Evolutionary conservation across 2,329 filamentous ascomycete species (phyloP), one percentile per base, ranked within the genome.

Genomic region (Penicillium olsonii): DNA sequence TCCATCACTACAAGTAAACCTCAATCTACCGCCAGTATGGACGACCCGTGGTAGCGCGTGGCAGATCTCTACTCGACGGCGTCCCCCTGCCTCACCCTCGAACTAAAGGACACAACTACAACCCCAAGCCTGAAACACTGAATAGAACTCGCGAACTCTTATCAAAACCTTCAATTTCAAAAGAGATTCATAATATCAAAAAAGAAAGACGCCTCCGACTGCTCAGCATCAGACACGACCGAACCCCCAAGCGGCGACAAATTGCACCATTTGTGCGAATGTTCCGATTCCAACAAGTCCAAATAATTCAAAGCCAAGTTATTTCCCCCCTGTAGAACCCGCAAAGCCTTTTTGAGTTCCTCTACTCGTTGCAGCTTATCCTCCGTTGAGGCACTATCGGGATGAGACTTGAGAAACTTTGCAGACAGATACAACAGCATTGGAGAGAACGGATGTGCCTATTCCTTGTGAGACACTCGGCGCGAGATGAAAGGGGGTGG

Each of bases 361-460:
- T 29, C 47, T 8, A 40, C 9, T 18, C 31, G 45, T 15, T 29
- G 20, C 7, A 27, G 37, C 3, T 39, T 45, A 45, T 50, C 47
- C 22, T 45, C 42, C 47, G 47, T 42, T 4, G 42, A 27, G 35
- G n/a, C 22, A 40, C 42, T 39, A 26, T 50, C 41, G n/a, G 22
- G 27, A 40, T 50, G 47, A 40, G 47, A 14, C 8, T 40, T 45
- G 20, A 50, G 22, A 29, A 50, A 50, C 11, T 50, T 50, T 35
- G 47, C 47, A 10, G 47, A 45, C 35, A 50, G 42, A 50, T 39
- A 50, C 5, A 50, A 35, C 17, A 50, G 18, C 42, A 50, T 50
- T 17, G 47, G 47, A 9, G 47, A 45, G 6, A 50, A 50, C 7
- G 47, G 19, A 35, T 50, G 47, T 26, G 47, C 47, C 47, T 50